Evolutionary conservation across 2,329 filamentous ascomycete species (phyloP).

Genomic region (Venturia pyrina): DNA sequence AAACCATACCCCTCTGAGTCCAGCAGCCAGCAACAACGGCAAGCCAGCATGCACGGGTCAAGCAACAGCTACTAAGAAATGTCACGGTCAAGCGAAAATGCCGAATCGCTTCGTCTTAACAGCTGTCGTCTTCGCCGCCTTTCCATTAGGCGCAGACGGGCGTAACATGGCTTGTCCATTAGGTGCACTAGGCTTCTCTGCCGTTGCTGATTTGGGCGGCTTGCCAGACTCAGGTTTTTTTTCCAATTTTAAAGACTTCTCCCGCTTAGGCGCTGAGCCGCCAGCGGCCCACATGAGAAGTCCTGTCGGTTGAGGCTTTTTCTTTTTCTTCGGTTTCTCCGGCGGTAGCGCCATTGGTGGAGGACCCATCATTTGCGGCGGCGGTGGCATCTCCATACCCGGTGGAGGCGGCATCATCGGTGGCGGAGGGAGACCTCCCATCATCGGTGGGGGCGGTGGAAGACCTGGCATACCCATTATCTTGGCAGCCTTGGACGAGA

Average conservation of each 20-base stretch:
- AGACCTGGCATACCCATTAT: neutral
- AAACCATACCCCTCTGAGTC: conserved; percentile 20
- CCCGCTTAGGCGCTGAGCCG: conserved; percentile 8
- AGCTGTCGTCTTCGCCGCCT: conserved; percentile 6
- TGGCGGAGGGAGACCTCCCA: conserved; percentile 12
- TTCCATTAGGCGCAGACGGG: conserved; percentile 6
- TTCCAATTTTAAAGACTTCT: conserved; percentile 19
- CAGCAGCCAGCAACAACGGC: conserved; percentile 12
- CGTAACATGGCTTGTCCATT: conserved; percentile 8
- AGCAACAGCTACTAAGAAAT: conserved; percentile 13
- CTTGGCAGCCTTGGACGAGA: conserved; percentile 9
- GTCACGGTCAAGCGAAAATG: conserved; percentile 4
- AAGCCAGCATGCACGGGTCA: conserved; percentile 13
- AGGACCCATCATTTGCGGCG: conserved; percentile 7
- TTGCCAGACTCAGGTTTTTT: conserved; percentile 20
- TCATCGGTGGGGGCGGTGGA: conserved; percentile 12
- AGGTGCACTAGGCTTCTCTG: neutral
- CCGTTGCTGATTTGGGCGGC: conserved; percentile 4
- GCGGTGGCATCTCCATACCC: neutral
- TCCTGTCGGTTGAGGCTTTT: conserved; percentile 13
- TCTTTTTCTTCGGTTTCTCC: conserved; percentile 12
- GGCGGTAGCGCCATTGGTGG: conserved; percentile 9
- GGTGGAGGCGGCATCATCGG: conserved; percentile 12
- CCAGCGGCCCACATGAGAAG: conserved; percentile 22
- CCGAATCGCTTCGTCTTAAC: neutral